These are phyloP conservation scores for Vitis labrusca DNA, from an alignment of 164 flowering plant species.

Conservation along the genomic window DNA sequence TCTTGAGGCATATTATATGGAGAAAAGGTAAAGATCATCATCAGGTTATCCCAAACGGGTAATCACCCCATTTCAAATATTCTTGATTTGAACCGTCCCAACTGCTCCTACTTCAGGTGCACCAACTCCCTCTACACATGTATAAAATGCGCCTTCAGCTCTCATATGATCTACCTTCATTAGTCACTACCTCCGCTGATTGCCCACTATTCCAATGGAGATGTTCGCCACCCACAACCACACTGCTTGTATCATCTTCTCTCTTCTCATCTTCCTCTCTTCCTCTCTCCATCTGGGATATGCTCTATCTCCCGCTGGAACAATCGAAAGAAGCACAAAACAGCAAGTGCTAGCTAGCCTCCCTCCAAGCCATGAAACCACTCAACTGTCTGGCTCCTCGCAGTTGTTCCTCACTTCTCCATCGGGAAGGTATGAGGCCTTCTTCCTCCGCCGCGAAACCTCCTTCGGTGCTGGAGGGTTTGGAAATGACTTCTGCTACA, in stretches of 20 bases:
- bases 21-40: no score
- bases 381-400: conserved; percentile 15
- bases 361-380: conserved; percentile 23
- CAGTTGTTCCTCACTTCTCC: conserved; percentile 41
- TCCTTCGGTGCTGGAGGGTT: conserved; percentile 38
- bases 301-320: conserved; percentile 27
- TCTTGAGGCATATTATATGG: no score
- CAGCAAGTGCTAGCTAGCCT: conserved; percentile 42
- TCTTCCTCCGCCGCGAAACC: conserved; percentile 32
- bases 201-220: background rate
- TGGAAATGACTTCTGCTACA: conserved; percentile 42
- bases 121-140: no score
- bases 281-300: conserved; percentile 6
- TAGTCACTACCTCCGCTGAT: no score
- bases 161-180: no score
- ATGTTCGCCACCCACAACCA: background rate
- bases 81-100: no score
- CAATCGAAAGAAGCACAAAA: conserved; percentile 30
- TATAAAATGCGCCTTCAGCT: no score
- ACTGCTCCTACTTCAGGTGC: no score
- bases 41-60: no score
- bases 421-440: conserved; percentile 35
- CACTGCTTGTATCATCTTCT: background rate
- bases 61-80: no score
- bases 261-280: conserved; percentile 16